Evolutionary conservation across 2,329 filamentous ascomycete genomes (phyloP).

Genomic region (Pyricularia sp.): DNA sequence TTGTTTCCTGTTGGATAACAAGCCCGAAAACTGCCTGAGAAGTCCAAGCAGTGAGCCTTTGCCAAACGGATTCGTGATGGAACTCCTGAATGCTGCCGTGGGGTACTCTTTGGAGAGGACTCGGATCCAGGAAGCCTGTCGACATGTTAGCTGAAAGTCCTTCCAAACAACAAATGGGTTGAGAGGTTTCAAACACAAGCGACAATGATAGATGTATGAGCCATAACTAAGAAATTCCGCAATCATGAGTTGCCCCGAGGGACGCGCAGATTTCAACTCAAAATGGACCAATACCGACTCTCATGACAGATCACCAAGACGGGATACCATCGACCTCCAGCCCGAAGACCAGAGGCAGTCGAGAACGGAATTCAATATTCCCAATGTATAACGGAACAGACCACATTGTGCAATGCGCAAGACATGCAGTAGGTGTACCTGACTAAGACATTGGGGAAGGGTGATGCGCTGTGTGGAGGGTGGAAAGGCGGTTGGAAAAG

Average conservation of each 20-base stretch:
- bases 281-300: conserved; percentile 70
- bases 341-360: conserved; percentile 50
- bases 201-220: conserved; percentile 50
- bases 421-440: conserved; percentile 63
- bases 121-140: conserved; percentile 84
- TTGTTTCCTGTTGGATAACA: conserved; percentile 86
- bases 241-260: conserved; percentile 42
- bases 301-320: conserved; percentile 80
- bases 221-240: conserved; percentile 94
- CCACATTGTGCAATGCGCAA: conserved; percentile 45
- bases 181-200: conserved; percentile 16
- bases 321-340: conserved; percentile 60
- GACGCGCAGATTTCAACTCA: conserved; percentile 90
- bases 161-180: conserved; percentile 6
- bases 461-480: neutral
- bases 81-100: conserved; percentile 87
- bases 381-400: conserved; percentile 98
- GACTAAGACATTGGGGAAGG: conserved; percentile 60
- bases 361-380: conserved; percentile 69
- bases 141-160: conserved; percentile 15
- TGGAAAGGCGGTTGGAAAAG: conserved; percentile 7
- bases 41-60: conserved; percentile 90
- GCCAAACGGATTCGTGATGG: conserved; percentile 90
- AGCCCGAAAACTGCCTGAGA: conserved; percentile 78
- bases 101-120: conserved; percentile 80